Percentiles rank a stretch among this genome's conserved stretches.
Conservation (phyloP, 306 rosid genomes). For the Prunus mira region DNA sequence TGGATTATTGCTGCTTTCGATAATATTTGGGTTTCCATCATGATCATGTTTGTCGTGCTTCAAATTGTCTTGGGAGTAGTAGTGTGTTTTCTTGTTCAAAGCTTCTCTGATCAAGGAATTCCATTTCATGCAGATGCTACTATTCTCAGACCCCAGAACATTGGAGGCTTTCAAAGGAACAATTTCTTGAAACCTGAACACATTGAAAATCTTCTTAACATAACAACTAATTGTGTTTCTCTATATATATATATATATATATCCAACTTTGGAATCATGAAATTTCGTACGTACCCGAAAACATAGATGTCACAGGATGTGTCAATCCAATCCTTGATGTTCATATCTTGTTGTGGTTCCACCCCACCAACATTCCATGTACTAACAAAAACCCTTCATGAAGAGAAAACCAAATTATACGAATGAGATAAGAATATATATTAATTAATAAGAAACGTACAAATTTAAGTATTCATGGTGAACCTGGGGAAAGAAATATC, state of each 20-base stretch:
- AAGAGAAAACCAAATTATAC: conserved; percentile 12
- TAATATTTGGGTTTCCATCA: too few species aligned
- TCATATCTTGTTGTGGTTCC: conserved; percentile 66
- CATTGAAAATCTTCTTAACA: neutral
- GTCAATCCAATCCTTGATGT: conserved; percentile 60
- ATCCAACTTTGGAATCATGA: neutral
- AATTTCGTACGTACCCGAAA: conserved; percentile 54
- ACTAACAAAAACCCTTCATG: conserved; percentile 64
- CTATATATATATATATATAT: too few species aligned
- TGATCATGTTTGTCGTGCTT: neutral
- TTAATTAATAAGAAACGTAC: neutral
- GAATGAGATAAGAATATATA: neutral
- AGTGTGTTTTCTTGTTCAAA: conserved; percentile 42
- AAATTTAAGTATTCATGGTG: neutral
- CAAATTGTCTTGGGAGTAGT: neutral
- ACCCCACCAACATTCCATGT: conserved; percentile 93
- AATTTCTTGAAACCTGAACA: conserved; percentile 79
- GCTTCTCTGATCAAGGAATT: conserved; percentile 63
- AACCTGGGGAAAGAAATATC: neutral
- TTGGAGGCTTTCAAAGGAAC: conserved; percentile 87
- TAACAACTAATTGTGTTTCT: too few species aligned
- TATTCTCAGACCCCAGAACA: conserved; percentile 69
- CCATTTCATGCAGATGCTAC: conserved; percentile 54
- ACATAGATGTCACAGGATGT: conserved; percentile 74
- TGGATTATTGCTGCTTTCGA: neutral